Evolutionary conservation across 805 yeast genomes (phyloP).

Genomic region (Teunomyces kruisii): DNA sequence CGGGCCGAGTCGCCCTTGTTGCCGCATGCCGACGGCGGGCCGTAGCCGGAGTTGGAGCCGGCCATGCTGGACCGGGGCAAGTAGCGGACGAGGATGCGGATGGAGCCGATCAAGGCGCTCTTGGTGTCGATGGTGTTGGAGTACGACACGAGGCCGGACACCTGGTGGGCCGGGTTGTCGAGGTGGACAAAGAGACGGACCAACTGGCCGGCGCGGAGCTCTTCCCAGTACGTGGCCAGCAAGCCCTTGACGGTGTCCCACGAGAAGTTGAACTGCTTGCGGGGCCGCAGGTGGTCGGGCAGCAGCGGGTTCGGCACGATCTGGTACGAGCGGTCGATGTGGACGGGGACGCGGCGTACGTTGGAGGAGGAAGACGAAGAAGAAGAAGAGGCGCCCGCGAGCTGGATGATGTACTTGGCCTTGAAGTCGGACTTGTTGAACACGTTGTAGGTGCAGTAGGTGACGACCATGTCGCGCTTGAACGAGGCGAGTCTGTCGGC

Average conservation of each 20-base stretch:
- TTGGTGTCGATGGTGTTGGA: constrained; percentile 32
- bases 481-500: constrained; percentile 6
- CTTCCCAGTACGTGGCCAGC: constrained; percentile 50
- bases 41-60: constrained; percentile 43
- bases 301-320: constrained; percentile 16
- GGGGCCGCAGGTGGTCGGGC: background rate
- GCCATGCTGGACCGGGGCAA: constrained; percentile 48
- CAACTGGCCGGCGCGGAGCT: constrained; percentile 56
- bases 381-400: no score
- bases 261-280: background rate
- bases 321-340: constrained; percentile 36
- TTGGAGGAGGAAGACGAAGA: no score
- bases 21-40: constrained; percentile 32
- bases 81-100: constrained; percentile 41
- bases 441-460: constrained; percentile 71
- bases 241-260: constrained; percentile 15
- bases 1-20: constrained; percentile 15
- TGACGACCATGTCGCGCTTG: constrained; percentile 38
- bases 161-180: constrained; percentile 52
- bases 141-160: constrained; percentile 59
- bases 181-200: constrained; percentile 55
- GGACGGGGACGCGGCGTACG: constrained; percentile 18
- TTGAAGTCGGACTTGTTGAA: constrained; percentile 75
- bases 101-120: constrained; percentile 14
- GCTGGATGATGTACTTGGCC: constrained; percentile 48